Evolutionary conservation across 371 early-diverging fungal genomes (phyloP).

Genomic region (Mortierella sp.): DNA sequence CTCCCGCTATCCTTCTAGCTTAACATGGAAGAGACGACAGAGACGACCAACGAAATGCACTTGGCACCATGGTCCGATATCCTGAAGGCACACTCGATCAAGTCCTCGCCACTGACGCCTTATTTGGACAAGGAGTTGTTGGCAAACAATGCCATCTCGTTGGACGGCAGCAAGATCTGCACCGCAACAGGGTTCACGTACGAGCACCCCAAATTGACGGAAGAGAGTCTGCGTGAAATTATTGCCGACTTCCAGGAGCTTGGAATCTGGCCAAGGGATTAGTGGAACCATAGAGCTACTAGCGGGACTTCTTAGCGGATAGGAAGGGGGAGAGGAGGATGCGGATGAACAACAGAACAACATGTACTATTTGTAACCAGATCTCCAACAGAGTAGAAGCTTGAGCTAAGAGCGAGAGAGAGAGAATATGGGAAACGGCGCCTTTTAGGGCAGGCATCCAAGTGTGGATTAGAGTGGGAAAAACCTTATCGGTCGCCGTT

Average conservation of each 20-base stretch:
- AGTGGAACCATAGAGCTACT: not conserved
- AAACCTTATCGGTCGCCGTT: too few relatives aligned
- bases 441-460: too few relatives aligned
- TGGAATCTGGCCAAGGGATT: constrained; percentile 74
- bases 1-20: constrained; percentile 58
- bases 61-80: constrained; percentile 81
- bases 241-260: constrained; percentile 72
- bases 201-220: constrained; percentile 73
- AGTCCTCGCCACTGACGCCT: constrained; percentile 89
- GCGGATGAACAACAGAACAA: too few relatives aligned
- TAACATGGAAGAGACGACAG: constrained; percentile 84
- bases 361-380: too few relatives aligned
- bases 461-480: too few relatives aligned
- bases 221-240: constrained; percentile 71
- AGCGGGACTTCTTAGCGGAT: too few relatives aligned
- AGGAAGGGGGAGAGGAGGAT: too few relatives aligned
- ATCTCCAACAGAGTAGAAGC: too few relatives aligned
- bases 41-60: constrained; percentile 94
- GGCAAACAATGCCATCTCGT: constrained; percentile 80
- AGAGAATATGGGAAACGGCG: too few relatives aligned
- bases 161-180: constrained; percentile 85
- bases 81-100: constrained; percentile 66
- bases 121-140: constrained; percentile 92
- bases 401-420: too few relatives aligned
- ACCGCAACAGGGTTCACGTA: constrained; percentile 75